Evolutionary conservation across 1,284 basidiomycete species (phyloP).

Genomic region (Apiotrichum sp.): DNA sequence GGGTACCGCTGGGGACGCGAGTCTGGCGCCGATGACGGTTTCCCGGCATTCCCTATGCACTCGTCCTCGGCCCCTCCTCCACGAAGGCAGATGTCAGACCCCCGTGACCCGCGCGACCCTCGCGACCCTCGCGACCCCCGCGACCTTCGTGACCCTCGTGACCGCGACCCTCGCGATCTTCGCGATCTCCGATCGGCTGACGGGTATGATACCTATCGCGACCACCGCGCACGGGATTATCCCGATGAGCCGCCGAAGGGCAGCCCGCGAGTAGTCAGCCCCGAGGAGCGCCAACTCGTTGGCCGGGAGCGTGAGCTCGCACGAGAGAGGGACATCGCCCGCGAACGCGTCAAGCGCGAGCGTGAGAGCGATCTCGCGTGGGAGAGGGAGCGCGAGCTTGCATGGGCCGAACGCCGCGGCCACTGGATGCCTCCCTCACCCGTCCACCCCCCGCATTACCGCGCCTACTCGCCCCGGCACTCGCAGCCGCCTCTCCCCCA

Average conservation of each 20-base stretch:
- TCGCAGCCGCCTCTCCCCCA: neutral
- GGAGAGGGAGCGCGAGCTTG: neutral
- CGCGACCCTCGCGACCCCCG: no score
- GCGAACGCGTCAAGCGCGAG: neutral
- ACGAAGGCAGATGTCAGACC: neutral
- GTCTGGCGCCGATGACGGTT: slow-evolving; percentile 18
- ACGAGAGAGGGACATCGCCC: neutral
- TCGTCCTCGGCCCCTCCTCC: neutral
- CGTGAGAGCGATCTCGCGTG: neutral
- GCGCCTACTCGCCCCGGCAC: slow-evolving; percentile 1
- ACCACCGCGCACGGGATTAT: no score
- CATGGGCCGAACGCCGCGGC: no score
- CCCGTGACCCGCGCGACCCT: neutral
- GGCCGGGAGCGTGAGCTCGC: neutral
- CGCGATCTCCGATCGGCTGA: no score
- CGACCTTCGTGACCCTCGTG: no score
- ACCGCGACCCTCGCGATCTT: no score
- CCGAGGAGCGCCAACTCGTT: neutral
- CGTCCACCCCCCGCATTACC: neutral
- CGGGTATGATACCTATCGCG: no score
- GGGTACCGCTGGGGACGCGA: neutral
- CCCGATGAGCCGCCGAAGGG: neutral
- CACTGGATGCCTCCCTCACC: neutral
- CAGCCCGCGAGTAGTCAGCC: neutral
- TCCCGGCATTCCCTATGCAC: slow-evolving; percentile 8